Conservation (phyloP, 202 grass and related monocot species). For the Digitaria exilis region DNA sequence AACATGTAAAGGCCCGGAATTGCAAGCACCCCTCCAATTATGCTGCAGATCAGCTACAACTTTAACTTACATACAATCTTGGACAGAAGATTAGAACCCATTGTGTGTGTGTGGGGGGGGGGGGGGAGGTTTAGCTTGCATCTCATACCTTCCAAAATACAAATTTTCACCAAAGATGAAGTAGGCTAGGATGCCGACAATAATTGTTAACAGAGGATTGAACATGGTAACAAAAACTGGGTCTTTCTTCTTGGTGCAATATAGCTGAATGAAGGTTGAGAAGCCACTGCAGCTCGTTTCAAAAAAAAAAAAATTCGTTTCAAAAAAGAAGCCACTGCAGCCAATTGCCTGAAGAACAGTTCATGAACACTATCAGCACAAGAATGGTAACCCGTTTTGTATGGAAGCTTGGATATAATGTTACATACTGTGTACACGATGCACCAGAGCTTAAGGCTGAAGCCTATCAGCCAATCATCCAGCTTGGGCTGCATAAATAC, state of each 20-base stretch:
- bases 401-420: background rate
- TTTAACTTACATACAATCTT: too few relatives aligned
- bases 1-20: slow-evolving; percentile 74
- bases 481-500: slow-evolving; percentile 44
- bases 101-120: too few relatives aligned
- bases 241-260: slow-evolving; percentile 77
- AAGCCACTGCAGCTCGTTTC: too few relatives aligned
- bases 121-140: background rate
- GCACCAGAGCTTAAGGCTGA: slow-evolving; percentile 78
- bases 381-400: background rate
- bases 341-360: slow-evolving; percentile 51
- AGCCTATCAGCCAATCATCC: slow-evolving; percentile 65
- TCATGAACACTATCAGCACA: background rate
- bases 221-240: slow-evolving; percentile 97
- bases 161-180: slow-evolving; percentile 78
- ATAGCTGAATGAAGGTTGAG: slow-evolving; percentile 74
- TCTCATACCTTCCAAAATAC: slow-evolving; percentile 59
- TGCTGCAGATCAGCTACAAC: slow-evolving; percentile 51
- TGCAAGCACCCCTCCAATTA: slow-evolving; percentile 76
- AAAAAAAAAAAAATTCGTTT: too few relatives aligned
- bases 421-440: slow-evolving; percentile 58
- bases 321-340: slow-evolving; percentile 67
- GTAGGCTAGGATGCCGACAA: slow-evolving; percentile 73
- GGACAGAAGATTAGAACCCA: background rate
- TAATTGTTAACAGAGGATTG: slow-evolving; percentile 65